phyloP scores from a whole-genome alignment of 1,284 basidiomycete genomes.

The Trichosporon asahii region DNA sequence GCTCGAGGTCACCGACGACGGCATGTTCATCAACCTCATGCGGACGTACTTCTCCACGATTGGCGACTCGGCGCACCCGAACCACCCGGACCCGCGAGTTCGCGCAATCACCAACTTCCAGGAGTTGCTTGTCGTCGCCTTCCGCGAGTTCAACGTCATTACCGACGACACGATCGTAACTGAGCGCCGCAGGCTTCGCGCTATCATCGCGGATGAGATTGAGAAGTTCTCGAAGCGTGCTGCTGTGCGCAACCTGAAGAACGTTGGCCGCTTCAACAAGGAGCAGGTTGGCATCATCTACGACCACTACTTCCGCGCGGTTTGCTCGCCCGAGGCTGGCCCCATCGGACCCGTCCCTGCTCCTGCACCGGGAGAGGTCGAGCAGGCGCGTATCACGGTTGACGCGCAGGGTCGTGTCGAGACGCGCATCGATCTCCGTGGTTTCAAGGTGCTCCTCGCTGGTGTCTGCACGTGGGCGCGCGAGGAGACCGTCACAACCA shows the following conservation, averaged over 20 bases:
- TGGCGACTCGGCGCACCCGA: constrained; percentile 90
- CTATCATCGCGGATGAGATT: constrained; percentile 88
- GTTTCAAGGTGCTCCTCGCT: constrained; percentile 84
- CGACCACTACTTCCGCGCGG: constrained; percentile 83
- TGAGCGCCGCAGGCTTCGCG: constrained; percentile 81
- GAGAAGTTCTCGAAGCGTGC: constrained; percentile 96
- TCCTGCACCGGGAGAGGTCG: constrained; percentile 35
- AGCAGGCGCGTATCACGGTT: constrained; percentile 46
- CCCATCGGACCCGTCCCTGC: constrained; percentile 17
- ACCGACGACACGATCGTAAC: constrained; percentile 90
- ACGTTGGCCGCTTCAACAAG: constrained; percentile 76
- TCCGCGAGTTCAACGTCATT: constrained; percentile 95
- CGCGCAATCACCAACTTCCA: constrained; percentile 97
- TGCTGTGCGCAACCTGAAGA: constrained; percentile 82
- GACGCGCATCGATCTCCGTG: constrained; percentile 78
- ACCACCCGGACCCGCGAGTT: constrained; percentile 80
- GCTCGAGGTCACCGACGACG: constrained; percentile 94
- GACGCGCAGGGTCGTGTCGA: constrained; percentile 68
- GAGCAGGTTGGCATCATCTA: constrained; percentile 87
- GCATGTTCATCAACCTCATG: constrained; percentile 93
- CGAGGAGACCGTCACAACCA: constrained; percentile 87
- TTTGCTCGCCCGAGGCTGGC: constrained; percentile 58
- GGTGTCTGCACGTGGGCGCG: constrained; percentile 95
- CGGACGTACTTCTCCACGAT: constrained; percentile 90
- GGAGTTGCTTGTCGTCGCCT: constrained; percentile 90